Percentiles rank a stretch among this genome's conserved stretches.
phyloP scores from a whole-genome alignment of 495 filamentous ascomycete species.

The Thozetella sp. region DNA sequence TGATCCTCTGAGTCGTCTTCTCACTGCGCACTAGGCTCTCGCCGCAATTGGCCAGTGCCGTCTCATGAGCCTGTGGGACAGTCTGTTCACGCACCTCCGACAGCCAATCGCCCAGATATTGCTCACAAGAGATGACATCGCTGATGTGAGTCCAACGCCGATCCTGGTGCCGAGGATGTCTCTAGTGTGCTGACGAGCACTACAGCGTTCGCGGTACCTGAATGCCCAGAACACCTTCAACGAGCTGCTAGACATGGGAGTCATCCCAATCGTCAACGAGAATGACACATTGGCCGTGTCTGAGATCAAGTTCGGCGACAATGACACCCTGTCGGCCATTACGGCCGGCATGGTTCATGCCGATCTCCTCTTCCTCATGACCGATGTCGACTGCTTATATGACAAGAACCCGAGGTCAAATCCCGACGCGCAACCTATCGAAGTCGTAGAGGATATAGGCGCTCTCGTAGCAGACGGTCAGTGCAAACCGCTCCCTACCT shows the following conservation, averaged over 20 bases:
- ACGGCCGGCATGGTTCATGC: constrained; percentile 97
- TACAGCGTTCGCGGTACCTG: constrained; percentile 85
- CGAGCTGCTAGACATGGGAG: constrained; percentile 90
- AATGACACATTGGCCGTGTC: constrained; percentile 96
- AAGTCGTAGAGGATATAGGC: constrained; percentile 88
- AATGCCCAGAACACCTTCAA: constrained; percentile 94
- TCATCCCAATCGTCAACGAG: constrained; percentile 98
- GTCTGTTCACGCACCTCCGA: constrained; percentile 80
- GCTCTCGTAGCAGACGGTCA: constrained; percentile 80
- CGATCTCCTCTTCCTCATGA: constrained; percentile 98
- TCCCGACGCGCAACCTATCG: constrained; percentile 84
- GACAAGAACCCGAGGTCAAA: constrained; percentile 89
- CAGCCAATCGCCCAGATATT: constrained; percentile 95
- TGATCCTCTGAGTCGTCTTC: not conserved
- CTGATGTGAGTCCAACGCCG: constrained; percentile 65
- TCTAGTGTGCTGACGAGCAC: not conserved
- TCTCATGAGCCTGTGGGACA: constrained; percentile 95
- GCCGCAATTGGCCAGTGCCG: constrained; percentile 96
- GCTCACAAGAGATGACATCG: constrained; percentile 95
- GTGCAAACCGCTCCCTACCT: not conserved
- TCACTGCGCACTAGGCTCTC: constrained; percentile 62
- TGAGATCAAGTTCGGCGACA: constrained; percentile 99
- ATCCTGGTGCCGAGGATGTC: not conserved
- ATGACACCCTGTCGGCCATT: constrained; percentile 95
- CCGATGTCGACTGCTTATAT: constrained; percentile 96